Percentiles rank a stretch among this genome's conserved stretches.
These are phyloP conservation scores for Dioscorea dumetorum DNA, from an alignment of 106 monocot genomes.

Conservation along the genomic window DNA sequence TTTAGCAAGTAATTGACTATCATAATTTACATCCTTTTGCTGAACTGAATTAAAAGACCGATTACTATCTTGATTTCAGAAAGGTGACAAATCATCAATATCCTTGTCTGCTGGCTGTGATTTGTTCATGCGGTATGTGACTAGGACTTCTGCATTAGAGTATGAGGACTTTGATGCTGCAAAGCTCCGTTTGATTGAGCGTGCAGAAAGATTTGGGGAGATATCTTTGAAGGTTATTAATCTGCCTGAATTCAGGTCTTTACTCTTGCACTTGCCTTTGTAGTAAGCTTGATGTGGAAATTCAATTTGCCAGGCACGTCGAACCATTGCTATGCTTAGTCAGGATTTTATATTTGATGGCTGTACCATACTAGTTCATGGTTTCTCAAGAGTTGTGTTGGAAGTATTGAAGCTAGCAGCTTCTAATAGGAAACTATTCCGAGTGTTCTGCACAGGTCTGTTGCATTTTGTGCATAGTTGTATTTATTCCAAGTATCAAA, in stretches of 20 bases:
- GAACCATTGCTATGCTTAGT: constrained; percentile 85
- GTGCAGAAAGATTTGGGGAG: constrained; percentile 96
- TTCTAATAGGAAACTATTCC: constrained; percentile 75
- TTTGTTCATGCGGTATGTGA: constrained; percentile 92
- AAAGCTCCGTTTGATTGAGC: constrained; percentile 79
- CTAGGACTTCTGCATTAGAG: constrained; percentile 87
- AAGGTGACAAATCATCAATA: constrained; percentile 89
- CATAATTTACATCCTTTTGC: no score
- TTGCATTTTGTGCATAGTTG: background rate
- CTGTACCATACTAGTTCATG: constrained; percentile 91
- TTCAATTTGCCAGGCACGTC: constrained; percentile 51
- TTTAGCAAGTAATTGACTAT: no score
- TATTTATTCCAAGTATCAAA: background rate
- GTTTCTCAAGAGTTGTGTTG: constrained; percentile 87
- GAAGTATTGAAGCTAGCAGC: constrained; percentile 85
- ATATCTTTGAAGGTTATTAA: constrained; percentile 70
- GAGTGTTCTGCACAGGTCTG: constrained; percentile 89
- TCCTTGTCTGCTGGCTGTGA: constrained; percentile 94
- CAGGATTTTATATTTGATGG: constrained; percentile 96
- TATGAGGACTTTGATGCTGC: constrained; percentile 95
- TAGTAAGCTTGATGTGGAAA: background rate
- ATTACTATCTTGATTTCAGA: constrained; percentile 32
- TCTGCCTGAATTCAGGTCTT: background rate
- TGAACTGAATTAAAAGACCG: no score
- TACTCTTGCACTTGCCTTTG: background rate